phyloP scores from a whole-genome alignment of 2,329 filamentous ascomycete species.

The Hypoxylon sp. region DNA sequence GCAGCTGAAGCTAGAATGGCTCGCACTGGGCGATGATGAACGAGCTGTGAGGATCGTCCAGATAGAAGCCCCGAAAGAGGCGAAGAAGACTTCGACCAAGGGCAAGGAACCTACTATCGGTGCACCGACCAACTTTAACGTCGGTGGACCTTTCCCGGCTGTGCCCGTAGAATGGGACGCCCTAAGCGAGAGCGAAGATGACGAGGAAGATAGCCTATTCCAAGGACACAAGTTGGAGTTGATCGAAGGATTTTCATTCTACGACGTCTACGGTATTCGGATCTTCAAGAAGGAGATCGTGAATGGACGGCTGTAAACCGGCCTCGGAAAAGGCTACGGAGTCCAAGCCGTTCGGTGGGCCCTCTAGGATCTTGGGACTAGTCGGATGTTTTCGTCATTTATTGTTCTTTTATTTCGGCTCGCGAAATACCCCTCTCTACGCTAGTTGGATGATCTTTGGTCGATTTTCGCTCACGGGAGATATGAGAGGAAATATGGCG shows the following conservation, averaged over 20 bases:
- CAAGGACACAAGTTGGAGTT: conserved; percentile 56
- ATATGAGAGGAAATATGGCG: conserved; percentile 1
- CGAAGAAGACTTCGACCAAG: conserved; percentile 55
- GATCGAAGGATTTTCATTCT: conserved; percentile 59
- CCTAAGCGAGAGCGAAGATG: conserved; percentile 56
- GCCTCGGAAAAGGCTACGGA: background rate
- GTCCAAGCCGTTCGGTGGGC: background rate
- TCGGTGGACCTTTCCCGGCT: conserved; percentile 48
- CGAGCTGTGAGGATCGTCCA: conserved; percentile 65
- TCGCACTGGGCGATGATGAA: conserved; percentile 68
- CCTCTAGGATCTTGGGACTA: background rate
- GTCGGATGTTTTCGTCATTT: conserved; percentile 1
- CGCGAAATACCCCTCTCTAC: conserved; percentile 31
- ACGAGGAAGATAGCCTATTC: conserved; percentile 48
- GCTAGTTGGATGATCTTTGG: background rate
- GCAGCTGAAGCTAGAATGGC: conserved; percentile 69
- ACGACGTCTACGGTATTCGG: conserved; percentile 63
- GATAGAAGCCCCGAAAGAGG: conserved; percentile 51
- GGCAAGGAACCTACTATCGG: conserved; percentile 50
- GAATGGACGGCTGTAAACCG: conserved; percentile 58
- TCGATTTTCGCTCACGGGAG: background rate
- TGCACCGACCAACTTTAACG: conserved; percentile 14
- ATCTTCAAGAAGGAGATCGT: conserved; percentile 73
- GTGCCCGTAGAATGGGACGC: conserved; percentile 52
- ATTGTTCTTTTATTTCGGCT: background rate